phyloP scores from a whole-genome alignment of 495 filamentous ascomycete genomes.

The Aspergillus haitiensis region DNA sequence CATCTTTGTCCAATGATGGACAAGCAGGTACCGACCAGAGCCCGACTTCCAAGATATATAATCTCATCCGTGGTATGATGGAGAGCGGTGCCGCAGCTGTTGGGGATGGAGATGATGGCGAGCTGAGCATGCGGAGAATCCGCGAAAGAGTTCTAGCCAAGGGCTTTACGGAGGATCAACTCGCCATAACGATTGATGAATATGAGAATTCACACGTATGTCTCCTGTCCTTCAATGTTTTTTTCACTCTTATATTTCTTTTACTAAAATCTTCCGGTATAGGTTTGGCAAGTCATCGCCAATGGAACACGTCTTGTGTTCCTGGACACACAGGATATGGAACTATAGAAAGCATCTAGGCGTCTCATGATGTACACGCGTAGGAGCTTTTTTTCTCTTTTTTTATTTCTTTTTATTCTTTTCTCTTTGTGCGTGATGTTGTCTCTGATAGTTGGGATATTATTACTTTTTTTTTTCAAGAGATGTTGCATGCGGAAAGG shows the following conservation, averaged over 20 bases:
- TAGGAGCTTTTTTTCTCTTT: background rate
- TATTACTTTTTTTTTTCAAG: conserved; percentile 1
- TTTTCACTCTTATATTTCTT: conserved; percentile 2
- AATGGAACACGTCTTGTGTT: conserved; percentile 87
- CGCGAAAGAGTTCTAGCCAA: conserved; percentile 89
- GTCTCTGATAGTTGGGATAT: conserved; percentile 6
- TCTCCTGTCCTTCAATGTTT: conserved; percentile 25
- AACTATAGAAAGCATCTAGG: conserved; percentile 29
- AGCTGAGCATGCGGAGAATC: conserved; percentile 82
- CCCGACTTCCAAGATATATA: conserved; percentile 87
- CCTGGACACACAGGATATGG: conserved; percentile 61
- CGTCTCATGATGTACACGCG: background rate
- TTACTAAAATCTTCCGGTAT: conserved; percentile 25
- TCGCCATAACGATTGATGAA: conserved; percentile 80
- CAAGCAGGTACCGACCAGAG: conserved; percentile 65
- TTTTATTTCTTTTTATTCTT: background rate
- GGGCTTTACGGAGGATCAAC: conserved; percentile 94
- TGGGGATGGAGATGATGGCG: conserved; percentile 67
- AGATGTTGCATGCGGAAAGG: conserved; percentile 14
- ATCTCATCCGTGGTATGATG: conserved; percentile 79
- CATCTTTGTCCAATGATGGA: conserved; percentile 72
- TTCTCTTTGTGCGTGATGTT: background rate
- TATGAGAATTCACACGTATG: conserved; percentile 86
- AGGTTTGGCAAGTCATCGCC: conserved; percentile 95
- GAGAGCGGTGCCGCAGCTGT: conserved; percentile 78